These are phyloP conservation scores for Physocladia obscura DNA, from an alignment of 192 early-diverging fungal species.

Conservation along the genomic window DNA sequence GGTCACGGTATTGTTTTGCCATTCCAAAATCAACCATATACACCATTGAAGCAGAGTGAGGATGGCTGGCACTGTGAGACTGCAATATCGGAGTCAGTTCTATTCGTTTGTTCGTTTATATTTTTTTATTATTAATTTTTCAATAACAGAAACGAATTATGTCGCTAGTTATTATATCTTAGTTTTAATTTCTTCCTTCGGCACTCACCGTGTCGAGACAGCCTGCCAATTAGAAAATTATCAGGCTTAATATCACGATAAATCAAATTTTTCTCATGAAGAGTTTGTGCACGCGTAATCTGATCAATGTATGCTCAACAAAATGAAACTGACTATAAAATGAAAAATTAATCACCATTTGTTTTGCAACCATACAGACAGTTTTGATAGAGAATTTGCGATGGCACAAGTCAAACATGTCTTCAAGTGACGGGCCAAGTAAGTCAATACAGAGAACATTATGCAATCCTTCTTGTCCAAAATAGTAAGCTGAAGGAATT, in stretches of 20 bases:
- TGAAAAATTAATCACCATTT: constrained; percentile 67
- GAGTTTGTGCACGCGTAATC: constrained; percentile 77
- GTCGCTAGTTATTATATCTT: background rate
- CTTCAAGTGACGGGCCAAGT: constrained; percentile 86
- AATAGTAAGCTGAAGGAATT: constrained; percentile 84
- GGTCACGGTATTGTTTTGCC: constrained; percentile 84
- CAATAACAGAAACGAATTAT: too few relatives aligned
- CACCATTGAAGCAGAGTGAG: constrained; percentile 79
- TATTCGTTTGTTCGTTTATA: too few relatives aligned
- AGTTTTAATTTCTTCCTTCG: background rate
- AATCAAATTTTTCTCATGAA: constrained; percentile 88
- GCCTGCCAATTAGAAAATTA: constrained; percentile 84
- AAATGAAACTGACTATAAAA: constrained; percentile 49
- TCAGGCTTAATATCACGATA: constrained; percentile 80
- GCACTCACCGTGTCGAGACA: constrained; percentile 25
- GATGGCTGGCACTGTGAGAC: constrained; percentile 42
- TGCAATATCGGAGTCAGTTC: constrained; percentile 18
- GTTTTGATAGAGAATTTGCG: constrained; percentile 86
- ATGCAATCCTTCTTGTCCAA: constrained; percentile 89
- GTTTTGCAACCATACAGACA: constrained; percentile 84
- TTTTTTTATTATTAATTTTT: too few relatives aligned
- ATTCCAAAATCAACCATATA: constrained; percentile 91
- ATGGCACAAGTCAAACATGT: constrained; percentile 86
- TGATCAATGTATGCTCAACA: constrained; percentile 29
- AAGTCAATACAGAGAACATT: constrained; percentile 89